Evolutionary conservation across 805 yeast species (phyloP).

Genomic region (Torulaspora delbrueckii): DNA sequence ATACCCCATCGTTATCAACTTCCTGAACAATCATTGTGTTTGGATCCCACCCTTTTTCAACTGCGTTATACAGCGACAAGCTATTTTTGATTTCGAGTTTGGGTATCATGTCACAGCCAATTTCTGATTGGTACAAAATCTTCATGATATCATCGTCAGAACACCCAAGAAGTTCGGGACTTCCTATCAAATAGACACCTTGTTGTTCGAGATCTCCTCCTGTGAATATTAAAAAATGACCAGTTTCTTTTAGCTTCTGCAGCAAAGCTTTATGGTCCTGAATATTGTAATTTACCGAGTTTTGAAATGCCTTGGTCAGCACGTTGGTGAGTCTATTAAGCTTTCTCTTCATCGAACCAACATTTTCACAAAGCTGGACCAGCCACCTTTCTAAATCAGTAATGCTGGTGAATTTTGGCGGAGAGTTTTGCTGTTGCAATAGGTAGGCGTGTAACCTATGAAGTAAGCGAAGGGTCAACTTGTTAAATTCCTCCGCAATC

Average conservation of each 20-base stretch:
- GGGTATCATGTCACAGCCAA: slow-evolving; percentile 47
- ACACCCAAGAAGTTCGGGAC: slow-evolving; percentile 41
- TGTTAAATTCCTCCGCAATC: slow-evolving; percentile 71
- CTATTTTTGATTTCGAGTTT: slow-evolving; percentile 31
- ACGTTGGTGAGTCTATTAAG: slow-evolving; percentile 70
- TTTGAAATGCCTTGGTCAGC: slow-evolving; percentile 65
- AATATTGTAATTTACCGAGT: slow-evolving; percentile 58
- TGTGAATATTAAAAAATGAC: slow-evolving; percentile 74
- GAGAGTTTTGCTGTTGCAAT: slow-evolving; percentile 64
- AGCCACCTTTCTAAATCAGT: slow-evolving; percentile 59
- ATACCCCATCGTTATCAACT: slow-evolving; percentile 27
- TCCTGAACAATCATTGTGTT: slow-evolving; percentile 31
- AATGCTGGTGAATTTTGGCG: slow-evolving; percentile 41
- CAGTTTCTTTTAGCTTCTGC: slow-evolving; percentile 53
- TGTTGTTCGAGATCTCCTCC: slow-evolving; percentile 59
- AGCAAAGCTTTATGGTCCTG: slow-evolving; percentile 49
- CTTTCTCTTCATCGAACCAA: slow-evolving; percentile 74
- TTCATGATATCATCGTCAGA: slow-evolving; percentile 41
- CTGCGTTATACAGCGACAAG: slow-evolving; percentile 24
- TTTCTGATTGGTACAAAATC: slow-evolving; percentile 43
- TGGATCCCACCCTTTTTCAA: slow-evolving; percentile 21
- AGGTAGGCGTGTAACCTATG: slow-evolving; percentile 66
- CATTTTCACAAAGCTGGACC: slow-evolving; percentile 59
- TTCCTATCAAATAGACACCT: slow-evolving; percentile 79
- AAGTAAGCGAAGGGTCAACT: slow-evolving; percentile 60